phyloP scores from a whole-genome alignment of 179 eudicot species.

The Sideroxylon spinosum region DNA sequence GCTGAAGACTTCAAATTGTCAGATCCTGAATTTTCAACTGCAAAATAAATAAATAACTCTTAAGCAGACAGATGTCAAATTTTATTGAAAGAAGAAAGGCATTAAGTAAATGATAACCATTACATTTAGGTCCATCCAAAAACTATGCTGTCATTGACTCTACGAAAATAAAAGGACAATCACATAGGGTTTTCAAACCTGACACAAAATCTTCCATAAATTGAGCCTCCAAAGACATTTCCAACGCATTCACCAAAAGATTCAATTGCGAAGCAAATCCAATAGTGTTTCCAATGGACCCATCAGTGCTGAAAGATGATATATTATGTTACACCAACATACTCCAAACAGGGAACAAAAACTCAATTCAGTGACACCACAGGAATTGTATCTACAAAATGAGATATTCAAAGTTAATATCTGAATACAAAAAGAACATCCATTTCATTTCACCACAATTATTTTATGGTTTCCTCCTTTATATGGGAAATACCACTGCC shows the following conservation, averaged over 20 bases:
- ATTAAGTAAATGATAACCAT: too few species aligned
- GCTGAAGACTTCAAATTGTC: conserved; percentile 71
- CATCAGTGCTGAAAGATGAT: conserved; percentile 30
- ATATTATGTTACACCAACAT: not conserved
- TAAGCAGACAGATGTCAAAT: not conserved
- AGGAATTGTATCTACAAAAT: not conserved
- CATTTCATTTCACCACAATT: not conserved
- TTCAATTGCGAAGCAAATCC: conserved; percentile 90
- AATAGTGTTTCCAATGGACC: conserved; percentile 39
- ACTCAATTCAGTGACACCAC: conserved; percentile 9
- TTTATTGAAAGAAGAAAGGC: not conserved
- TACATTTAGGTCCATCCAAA: too few species aligned
- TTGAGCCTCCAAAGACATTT: conserved; percentile 69
- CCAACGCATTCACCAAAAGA: conserved; percentile 69
- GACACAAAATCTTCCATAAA: conserved; percentile 92
- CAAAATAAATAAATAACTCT: conserved; percentile 18
- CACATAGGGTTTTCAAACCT: conserved; percentile 47
- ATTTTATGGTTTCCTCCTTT: not conserved
- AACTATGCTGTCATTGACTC: too few species aligned
- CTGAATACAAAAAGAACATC: not conserved
- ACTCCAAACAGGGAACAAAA: not conserved
- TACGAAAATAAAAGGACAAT: not conserved
- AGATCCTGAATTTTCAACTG: conserved; percentile 67
- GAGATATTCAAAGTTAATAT: not conserved
- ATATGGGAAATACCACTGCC: not conserved